phyloP scores from a whole-genome alignment of 1,284 basidiomycete species.

The Peniophora sp. region DNA sequence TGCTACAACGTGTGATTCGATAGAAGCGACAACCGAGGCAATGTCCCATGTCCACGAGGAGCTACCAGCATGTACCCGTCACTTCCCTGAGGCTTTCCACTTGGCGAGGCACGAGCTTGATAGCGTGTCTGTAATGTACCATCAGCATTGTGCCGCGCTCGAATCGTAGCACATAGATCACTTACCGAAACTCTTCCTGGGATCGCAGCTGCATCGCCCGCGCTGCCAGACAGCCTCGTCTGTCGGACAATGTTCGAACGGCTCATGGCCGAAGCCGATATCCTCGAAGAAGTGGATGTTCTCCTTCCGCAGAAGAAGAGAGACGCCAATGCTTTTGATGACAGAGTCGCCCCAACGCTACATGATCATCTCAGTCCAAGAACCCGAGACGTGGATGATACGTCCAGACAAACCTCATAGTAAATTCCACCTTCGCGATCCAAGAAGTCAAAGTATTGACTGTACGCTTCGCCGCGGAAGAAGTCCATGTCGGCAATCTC shows the following conservation, averaged over 20 bases:
- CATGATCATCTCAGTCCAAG: not conserved
- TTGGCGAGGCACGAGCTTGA: not conserved
- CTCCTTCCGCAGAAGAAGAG: conserved; percentile 52
- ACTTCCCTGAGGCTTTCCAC: not conserved
- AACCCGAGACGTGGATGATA: not conserved
- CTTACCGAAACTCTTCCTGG: conserved; percentile 33
- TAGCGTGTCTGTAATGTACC: not conserved
- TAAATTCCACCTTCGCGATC: conserved; percentile 67
- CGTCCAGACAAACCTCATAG: conserved; percentile 40
- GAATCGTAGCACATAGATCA: not conserved
- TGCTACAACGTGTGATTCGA: too few species aligned
- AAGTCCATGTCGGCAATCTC: conserved; percentile 66
- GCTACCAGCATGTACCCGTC: not conserved
- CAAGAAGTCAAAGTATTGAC: conserved; percentile 61
- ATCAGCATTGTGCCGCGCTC: not conserved
- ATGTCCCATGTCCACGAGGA: too few species aligned
- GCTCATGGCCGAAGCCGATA: conserved; percentile 43
- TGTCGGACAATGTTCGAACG: conserved; percentile 46
- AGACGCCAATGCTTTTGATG: conserved; percentile 63
- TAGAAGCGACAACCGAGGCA: too few species aligned
- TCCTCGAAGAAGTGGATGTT: conserved; percentile 58
- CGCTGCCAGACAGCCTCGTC: conserved; percentile 28
- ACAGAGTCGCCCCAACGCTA: conserved; percentile 69
- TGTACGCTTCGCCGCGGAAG: conserved; percentile 61
- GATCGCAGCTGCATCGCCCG: conserved; percentile 38